These are phyloP conservation scores for Pneumocystis canis DNA, from an alignment of 1,139 yeast species.

Conservation along the genomic window DNA sequence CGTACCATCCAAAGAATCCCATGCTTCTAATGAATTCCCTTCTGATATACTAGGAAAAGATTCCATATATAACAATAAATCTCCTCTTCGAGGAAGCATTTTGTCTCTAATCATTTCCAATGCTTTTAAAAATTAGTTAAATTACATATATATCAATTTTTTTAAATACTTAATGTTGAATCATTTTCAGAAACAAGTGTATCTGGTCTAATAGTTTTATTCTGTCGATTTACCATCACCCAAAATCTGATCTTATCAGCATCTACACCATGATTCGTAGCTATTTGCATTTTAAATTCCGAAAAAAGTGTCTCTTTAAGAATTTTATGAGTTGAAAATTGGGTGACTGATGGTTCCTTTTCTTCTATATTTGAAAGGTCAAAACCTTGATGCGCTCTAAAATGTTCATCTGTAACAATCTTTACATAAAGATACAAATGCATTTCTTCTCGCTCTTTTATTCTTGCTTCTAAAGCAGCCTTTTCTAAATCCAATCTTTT, in stretches of 20 bases:
- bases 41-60: constrained; percentile 20
- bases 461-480: constrained; percentile 40
- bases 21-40: constrained; percentile 6
- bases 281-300: constrained; percentile 38
- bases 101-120: constrained; percentile 34
- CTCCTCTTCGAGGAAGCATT: constrained; percentile 20
- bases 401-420: constrained; percentile 38
- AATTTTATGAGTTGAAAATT: constrained; percentile 31
- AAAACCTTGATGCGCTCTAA: constrained; percentile 52
- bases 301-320: constrained; percentile 43
- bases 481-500: constrained; percentile 48
- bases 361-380: constrained; percentile 38
- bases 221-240: constrained; percentile 54
- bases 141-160: not conserved
- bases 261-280: constrained; percentile 32
- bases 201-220: constrained; percentile 58
- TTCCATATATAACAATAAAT: constrained; percentile 36
- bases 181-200: constrained; percentile 24
- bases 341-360: constrained; percentile 18
- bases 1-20: constrained; percentile 16
- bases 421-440: constrained; percentile 54
- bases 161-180: not conserved
- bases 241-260: constrained; percentile 41
- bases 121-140: not conserved
- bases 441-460: constrained; percentile 61